Evolutionary conservation across 768 basidiomycete genomes (phyloP).

Genomic region (Suillus hirtellus): DNA sequence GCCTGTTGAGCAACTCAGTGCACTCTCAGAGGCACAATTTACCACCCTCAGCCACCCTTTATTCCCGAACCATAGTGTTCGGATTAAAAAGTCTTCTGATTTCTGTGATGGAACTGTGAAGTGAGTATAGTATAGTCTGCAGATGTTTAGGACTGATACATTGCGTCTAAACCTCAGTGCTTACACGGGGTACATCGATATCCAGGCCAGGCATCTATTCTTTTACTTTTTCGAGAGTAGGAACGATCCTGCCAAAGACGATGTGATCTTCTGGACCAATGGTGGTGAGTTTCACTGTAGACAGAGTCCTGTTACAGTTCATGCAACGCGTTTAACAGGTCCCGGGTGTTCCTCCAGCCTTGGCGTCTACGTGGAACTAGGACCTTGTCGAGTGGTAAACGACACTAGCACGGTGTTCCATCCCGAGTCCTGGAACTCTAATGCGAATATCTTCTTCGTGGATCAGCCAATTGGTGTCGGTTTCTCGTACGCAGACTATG

Average conservation of each 20-base stretch:
- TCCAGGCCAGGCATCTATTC: conserved; percentile 62
- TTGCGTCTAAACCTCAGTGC: conserved; percentile 34
- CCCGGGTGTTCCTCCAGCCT: conserved; percentile 59
- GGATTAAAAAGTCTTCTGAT: conserved; percentile 37
- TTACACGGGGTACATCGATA: conserved; percentile 70
- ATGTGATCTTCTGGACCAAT: conserved; percentile 61
- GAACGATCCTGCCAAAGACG: conserved; percentile 53
- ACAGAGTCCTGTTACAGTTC: background rate
- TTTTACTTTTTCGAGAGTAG: conserved; percentile 80
- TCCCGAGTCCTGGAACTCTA: conserved; percentile 66
- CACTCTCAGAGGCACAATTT: conserved; percentile 34
- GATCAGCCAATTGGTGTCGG: conserved; percentile 49
- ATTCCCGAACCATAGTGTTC: conserved; percentile 45
- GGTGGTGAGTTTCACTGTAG: conserved; percentile 47
- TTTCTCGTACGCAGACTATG: conserved; percentile 47
- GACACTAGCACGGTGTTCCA: conserved; percentile 53
- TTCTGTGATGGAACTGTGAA: conserved; percentile 44
- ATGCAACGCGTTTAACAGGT: conserved; percentile 17
- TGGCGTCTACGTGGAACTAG: conserved; percentile 73
- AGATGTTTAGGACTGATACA: conserved; percentile 1
- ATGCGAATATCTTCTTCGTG: conserved; percentile 52
- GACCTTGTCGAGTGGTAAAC: conserved; percentile 66
- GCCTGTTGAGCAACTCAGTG: conserved; percentile 32
- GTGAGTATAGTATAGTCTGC: conserved; percentile 21
- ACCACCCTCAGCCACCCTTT: conserved; percentile 42